phyloP scores from a whole-genome alignment of 306 rosid species.

The Sindora glabra region DNA sequence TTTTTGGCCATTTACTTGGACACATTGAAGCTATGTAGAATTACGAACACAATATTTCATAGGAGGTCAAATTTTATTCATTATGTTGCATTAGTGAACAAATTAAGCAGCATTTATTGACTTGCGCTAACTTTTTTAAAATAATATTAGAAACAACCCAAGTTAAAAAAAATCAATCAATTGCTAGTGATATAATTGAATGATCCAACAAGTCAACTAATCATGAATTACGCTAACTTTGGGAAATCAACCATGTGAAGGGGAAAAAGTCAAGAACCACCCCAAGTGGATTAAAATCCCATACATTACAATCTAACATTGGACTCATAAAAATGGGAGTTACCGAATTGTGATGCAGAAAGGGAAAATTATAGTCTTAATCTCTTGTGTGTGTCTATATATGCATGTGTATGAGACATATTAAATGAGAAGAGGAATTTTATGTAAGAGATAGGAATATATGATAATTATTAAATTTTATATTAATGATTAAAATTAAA shows the following conservation, averaged over 20 bases:
- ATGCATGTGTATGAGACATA: no score
- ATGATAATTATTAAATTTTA: no score
- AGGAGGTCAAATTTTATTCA: neutral
- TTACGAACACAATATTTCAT: neutral
- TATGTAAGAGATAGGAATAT: no score
- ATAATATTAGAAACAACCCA: neutral
- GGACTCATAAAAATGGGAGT: neutral
- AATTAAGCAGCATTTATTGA: neutral
- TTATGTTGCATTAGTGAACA: no score
- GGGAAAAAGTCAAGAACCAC: no score
- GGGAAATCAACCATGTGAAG: constrained; percentile 7
- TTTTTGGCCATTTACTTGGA: no score
- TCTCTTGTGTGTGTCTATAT: no score
- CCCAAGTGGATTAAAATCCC: neutral
- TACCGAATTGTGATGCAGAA: neutral
- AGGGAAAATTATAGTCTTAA: neutral
- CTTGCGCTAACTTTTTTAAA: neutral
- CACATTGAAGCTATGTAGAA: neutral
- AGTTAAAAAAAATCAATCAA: neutral
- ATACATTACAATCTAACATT: neutral
- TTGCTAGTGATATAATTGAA: neutral
- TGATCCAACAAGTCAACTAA: neutral
- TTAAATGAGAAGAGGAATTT: no score
- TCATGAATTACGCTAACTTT: constrained; percentile 12
- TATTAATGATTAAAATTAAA: no score